phyloP scores from a whole-genome alignment of 2,329 filamentous ascomycete species.

The Fusarium austroafricanum region DNA sequence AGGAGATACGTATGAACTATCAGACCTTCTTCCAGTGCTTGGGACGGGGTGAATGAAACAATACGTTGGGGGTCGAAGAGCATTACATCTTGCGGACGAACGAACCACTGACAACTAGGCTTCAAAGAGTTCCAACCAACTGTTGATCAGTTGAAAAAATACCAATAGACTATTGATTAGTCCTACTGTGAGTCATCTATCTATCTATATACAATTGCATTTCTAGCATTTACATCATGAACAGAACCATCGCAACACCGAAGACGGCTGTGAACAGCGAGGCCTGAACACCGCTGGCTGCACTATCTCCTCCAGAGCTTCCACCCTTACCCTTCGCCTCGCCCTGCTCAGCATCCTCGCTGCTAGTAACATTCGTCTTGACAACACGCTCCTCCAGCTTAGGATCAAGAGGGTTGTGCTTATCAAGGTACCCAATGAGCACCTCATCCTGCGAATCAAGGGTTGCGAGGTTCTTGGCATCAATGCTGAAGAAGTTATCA shows the following conservation, averaged over 20 bases:
- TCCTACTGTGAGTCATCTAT: constrained; percentile 18
- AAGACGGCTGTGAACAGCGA: constrained; percentile 22
- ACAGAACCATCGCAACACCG: constrained; percentile 27
- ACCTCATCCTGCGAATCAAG: constrained; percentile 67
- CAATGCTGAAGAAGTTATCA: constrained; percentile 67
- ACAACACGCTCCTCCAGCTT: constrained; percentile 58
- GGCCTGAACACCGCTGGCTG: constrained; percentile 14
- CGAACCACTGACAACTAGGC: neutral
- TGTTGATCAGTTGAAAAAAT: neutral
- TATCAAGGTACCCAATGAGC: constrained; percentile 61
- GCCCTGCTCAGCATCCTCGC: constrained; percentile 17
- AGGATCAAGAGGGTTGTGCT: constrained; percentile 61
- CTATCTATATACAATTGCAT: neutral
- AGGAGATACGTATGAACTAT: constrained; percentile 24
- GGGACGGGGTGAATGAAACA: neutral
- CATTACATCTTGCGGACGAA: neutral
- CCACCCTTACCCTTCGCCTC: constrained; percentile 22
- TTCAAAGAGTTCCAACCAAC: neutral
- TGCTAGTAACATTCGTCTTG: constrained; percentile 24
- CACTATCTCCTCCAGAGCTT: constrained; percentile 15
- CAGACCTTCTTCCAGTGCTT: neutral
- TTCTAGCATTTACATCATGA: constrained; percentile 36
- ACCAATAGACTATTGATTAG: neutral
- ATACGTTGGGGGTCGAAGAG: neutral
- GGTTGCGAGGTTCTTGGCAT: constrained; percentile 53